These are phyloP conservation scores for Kurtzmaniella quercitrusa DNA, from an alignment of 1,139 yeast species.

Conservation along the genomic window DNA sequence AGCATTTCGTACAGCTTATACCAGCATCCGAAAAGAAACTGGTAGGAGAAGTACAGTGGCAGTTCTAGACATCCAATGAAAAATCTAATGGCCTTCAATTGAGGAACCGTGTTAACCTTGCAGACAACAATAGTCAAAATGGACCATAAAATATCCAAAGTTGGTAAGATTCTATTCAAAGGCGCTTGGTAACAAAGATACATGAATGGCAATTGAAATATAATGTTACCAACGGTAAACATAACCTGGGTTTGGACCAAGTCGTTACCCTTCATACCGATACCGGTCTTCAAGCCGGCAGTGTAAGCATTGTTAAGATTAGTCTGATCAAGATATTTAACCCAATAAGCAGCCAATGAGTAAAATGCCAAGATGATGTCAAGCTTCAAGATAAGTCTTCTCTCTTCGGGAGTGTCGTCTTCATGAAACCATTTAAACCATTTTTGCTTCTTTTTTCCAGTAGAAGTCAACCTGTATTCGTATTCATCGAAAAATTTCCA, in stretches of 20 bases:
- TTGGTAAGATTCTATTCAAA: conserved; percentile 51
- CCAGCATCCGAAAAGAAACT: conserved; percentile 52
- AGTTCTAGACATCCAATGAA: conserved; percentile 59
- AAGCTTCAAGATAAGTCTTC: conserved; percentile 52
- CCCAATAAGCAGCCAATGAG: conserved; percentile 65
- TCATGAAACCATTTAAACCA: conserved; percentile 68
- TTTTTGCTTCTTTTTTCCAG: conserved; percentile 34
- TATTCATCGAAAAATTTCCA: conserved; percentile 61
- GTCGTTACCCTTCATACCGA: conserved; percentile 63
- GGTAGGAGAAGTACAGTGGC: conserved; percentile 53
- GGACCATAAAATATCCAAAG: conserved; percentile 64
- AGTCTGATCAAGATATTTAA: conserved; percentile 61
- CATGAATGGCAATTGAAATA: conserved; percentile 53
- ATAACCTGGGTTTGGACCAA: conserved; percentile 57
- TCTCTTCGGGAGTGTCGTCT: conserved; percentile 52
- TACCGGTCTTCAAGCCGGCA: conserved; percentile 56
- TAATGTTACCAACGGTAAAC: conserved; percentile 54
- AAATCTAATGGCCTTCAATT: conserved; percentile 55
- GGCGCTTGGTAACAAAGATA: conserved; percentile 41
- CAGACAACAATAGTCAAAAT: conserved; percentile 56
- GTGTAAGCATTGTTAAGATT: conserved; percentile 67
- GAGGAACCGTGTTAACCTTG: conserved; percentile 41
- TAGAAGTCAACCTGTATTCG: conserved; percentile 47
- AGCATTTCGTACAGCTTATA: conserved; percentile 41
- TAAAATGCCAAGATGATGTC: conserved; percentile 59